Evolutionary conservation across 2,329 filamentous ascomycete species (phyloP).

Genomic region (Xylariaceae sp.): DNA sequence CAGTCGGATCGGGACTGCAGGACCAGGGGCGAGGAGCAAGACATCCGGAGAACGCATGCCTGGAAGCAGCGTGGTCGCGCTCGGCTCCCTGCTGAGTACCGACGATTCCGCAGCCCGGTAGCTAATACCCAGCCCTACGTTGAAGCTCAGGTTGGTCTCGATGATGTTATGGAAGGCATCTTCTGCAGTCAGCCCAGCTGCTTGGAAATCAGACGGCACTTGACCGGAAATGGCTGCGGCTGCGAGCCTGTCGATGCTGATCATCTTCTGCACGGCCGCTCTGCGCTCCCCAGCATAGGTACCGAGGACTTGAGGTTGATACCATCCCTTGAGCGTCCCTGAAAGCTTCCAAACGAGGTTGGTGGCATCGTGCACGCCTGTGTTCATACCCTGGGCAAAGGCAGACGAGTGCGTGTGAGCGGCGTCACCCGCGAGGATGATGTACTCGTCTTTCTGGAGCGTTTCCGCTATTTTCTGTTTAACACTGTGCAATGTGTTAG

Average conservation of each 20-base stretch:
- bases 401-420: slow-evolving; percentile 53
- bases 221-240: not conserved
- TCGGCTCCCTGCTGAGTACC: not conserved
- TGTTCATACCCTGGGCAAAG: slow-evolving; percentile 57
- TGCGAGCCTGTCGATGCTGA: not conserved
- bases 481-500: not conserved
- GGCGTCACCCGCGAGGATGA: slow-evolving; percentile 54
- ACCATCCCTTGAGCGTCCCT: not conserved
- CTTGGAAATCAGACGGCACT: not conserved
- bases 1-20: not conserved
- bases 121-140: not conserved
- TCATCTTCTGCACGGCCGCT: not conserved
- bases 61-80: not conserved
- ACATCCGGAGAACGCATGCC: not conserved
- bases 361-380: slow-evolving; percentile 51
- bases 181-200: not conserved
- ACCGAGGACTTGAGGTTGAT: not conserved
- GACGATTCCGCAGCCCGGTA: not conserved
- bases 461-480: not conserved
- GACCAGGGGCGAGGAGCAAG: not conserved
- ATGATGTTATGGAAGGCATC: not conserved
- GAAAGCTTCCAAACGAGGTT: slow-evolving; percentile 55
- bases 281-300: not conserved
- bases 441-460: slow-evolving; percentile 7
- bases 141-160: not conserved